phyloP scores from a whole-genome alignment of 2,329 filamentous ascomycete genomes.

The Fusarium chuoi region DNA sequence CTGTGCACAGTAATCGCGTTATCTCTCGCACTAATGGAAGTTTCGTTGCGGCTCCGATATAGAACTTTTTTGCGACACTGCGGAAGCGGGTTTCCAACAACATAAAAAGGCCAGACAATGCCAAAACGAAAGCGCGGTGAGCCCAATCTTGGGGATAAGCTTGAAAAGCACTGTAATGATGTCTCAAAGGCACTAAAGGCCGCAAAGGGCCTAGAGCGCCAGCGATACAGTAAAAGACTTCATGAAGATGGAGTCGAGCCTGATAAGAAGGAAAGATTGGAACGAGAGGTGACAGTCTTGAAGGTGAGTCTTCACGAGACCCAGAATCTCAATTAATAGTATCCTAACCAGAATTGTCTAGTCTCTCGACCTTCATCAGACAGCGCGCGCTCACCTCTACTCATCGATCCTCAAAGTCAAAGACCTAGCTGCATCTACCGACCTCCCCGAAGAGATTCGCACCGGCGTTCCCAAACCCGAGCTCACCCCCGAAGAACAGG shows the following conservation, averaged over 20 bases:
- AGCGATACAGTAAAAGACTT: slow-evolving; percentile 74
- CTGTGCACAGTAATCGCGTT: neutral
- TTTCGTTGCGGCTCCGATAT: slow-evolving; percentile 38
- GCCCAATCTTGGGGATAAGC: slow-evolving; percentile 58
- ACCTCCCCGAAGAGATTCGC: slow-evolving; percentile 61
- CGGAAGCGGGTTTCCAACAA: slow-evolving; percentile 16
- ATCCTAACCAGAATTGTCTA: slow-evolving; percentile 37
- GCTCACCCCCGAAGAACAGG: slow-evolving; percentile 62
- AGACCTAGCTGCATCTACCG: slow-evolving; percentile 60
- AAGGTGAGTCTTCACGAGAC: slow-evolving; percentile 54
- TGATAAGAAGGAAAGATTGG: slow-evolving; percentile 68
- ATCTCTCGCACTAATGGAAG: slow-evolving; percentile 65
- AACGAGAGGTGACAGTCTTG: slow-evolving; percentile 67
- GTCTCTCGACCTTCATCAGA: slow-evolving; percentile 68
- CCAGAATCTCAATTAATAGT: neutral
- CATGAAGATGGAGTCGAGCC: slow-evolving; percentile 57
- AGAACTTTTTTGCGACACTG: slow-evolving; percentile 36
- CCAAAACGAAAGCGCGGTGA: slow-evolving; percentile 67
- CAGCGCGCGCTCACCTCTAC: slow-evolving; percentile 66
- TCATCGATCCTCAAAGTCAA: slow-evolving; percentile 66
- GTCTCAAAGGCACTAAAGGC: slow-evolving; percentile 75
- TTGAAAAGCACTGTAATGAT: slow-evolving; percentile 67
- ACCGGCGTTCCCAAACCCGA: slow-evolving; percentile 60
- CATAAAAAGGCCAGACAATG: slow-evolving; percentile 52
- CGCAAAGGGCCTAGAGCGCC: slow-evolving; percentile 80